Evolutionary conservation across 2,329 filamentous ascomycete genomes (phyloP).

Genomic region (Arthroderma sp.): DNA sequence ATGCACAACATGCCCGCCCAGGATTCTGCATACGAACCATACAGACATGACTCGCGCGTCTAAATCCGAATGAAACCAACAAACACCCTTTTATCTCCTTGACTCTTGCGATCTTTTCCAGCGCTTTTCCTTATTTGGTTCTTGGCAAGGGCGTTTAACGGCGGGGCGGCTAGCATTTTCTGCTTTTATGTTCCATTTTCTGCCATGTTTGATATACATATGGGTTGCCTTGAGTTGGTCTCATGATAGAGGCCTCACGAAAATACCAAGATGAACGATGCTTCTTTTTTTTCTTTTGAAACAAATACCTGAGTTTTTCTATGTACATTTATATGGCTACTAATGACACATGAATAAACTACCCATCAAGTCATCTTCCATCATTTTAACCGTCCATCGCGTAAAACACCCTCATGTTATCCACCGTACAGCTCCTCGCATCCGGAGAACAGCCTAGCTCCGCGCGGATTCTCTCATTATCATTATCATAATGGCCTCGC

Average conservation of each 20-base stretch:
- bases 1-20: slow-evolving; percentile 6
- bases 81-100: not conserved
- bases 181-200: too few species aligned
- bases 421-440: slow-evolving; percentile 9
- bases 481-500: slow-evolving; percentile 7
- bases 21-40: slow-evolving; percentile 11
- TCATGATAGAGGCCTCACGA: too few species aligned
- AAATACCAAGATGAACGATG: too few species aligned
- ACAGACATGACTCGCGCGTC: slow-evolving; percentile 8
- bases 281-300: too few species aligned
- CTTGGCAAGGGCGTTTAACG: not conserved
- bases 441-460: slow-evolving; percentile 13
- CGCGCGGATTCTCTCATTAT: slow-evolving; percentile 8
- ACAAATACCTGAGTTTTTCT: too few species aligned
- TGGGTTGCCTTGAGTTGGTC: too few species aligned
- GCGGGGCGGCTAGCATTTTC: too few species aligned
- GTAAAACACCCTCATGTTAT: slow-evolving; percentile 12
- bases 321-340: too few species aligned
- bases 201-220: too few species aligned
- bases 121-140: not conserved
- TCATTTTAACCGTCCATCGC: slow-evolving; percentile 9
- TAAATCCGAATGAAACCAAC: slow-evolving; percentile 2
- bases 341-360: too few species aligned
- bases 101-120: not conserved
- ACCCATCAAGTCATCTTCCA: not conserved